Base-by-base conservation (phyloP, 2,329 filamentous ascomycete species). In the Penicillium sp. region DNA sequence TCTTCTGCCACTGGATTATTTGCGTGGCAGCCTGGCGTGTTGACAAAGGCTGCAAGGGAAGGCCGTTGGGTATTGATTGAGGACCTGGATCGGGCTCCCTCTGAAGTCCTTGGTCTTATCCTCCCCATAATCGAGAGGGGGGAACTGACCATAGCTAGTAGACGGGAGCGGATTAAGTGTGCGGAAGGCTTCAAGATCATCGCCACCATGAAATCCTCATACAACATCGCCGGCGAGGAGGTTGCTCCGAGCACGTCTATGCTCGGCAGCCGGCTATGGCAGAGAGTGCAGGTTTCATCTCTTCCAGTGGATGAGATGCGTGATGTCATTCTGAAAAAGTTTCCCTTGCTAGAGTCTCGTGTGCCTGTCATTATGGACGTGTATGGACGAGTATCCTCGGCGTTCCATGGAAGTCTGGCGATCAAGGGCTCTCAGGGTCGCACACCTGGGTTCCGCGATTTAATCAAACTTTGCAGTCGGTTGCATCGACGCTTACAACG, bases 1-100 rank as follows among this genome's bases (percentile, higher is more conserved):
- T 90, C 89, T 42, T 80, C 85, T 11, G 86, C 84, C 45, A 90
- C 89, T 1, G 90, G 90, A 1, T 90, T 87, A 7, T 98, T 98
- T 62, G 79, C 80, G 35, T 99, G 93, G 93, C 81, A 87, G 44
- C 81, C 93, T 3, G 93, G 93, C 67, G 87, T 97, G 14, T 72
- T 99, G 53, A 96, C 93, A 0, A 94, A 88, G 19, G 94, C 94
- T 23, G 89, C 97, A 2, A 84, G 79, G 58, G 91, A 98, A 71
- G 94, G 93, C 11, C 79, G 91, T 58, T 98, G 93, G 94, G 86
- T 98, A 5, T 75, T 98, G 50, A 94, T 99, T 43, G 94, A 99
- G 65, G 94, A 99, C 64, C 76, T 99, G 27, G 90, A 98, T 62
- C 83, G 91, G 47, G 93, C 93, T 8, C 93, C 94, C 4, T 91